Percentiles rank a stretch among this genome's conserved stretches.
phyloP scores from a whole-genome alignment of 179 eudicot genomes.

The Corrigiola litoralis region DNA sequence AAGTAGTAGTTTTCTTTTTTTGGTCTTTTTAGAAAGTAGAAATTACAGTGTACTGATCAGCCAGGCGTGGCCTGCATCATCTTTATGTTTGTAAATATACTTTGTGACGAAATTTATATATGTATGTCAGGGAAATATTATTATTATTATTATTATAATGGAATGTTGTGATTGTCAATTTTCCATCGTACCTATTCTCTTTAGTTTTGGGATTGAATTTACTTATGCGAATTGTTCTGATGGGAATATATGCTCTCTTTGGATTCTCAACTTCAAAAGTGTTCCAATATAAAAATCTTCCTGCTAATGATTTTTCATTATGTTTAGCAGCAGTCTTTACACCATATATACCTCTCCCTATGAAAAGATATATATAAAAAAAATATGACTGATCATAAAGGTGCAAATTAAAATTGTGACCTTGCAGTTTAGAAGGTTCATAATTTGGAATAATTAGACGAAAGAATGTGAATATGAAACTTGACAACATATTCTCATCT shows the following conservation, averaged over 20 bases:
- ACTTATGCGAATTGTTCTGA: neutral
- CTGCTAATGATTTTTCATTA: neutral
- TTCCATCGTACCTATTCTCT: neutral
- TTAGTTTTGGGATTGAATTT: neutral
- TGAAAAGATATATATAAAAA: too few species aligned
- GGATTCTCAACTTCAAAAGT: neutral
- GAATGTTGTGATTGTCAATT: neutral
- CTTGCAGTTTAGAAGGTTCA: neutral
- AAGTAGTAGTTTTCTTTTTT: neutral
- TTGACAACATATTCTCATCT: neutral
- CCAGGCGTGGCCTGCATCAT: neutral
- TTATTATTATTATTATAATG: neutral
- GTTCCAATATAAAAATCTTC: neutral
- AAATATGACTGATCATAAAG: too few species aligned
- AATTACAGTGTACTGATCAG: constrained; percentile 4
- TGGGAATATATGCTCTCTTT: neutral
- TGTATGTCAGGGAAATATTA: constrained; percentile 6
- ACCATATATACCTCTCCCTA: too few species aligned
- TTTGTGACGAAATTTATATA: constrained; percentile 18
- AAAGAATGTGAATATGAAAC: neutral
- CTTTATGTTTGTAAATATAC: constrained; percentile 24
- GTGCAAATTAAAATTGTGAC: neutral
- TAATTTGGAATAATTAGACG: too few species aligned
- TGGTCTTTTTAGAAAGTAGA: neutral
- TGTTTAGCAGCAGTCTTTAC: neutral